Conservation (phyloP, 768 basidiomycete genomes). For the Mycena galericulata region DNA sequence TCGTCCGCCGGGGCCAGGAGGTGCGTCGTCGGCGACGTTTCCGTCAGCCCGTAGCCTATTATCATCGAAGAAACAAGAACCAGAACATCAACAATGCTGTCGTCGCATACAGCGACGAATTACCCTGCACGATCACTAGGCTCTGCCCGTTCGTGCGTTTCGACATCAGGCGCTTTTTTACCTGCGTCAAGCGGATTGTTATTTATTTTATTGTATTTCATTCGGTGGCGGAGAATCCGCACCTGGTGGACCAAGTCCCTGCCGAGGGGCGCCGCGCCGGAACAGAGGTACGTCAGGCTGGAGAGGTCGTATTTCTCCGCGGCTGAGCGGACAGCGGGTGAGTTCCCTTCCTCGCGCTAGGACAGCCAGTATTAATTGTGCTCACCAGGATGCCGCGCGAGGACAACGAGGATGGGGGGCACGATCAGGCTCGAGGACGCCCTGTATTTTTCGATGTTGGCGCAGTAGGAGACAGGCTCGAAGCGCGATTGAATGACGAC, state of each 20-base stretch:
- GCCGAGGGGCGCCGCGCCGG: constrained; percentile 77
- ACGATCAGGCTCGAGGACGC: constrained; percentile 63
- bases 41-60: constrained; percentile 70
- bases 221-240: too few relatives aligned
- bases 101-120: neutral
- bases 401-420: constrained; percentile 72
- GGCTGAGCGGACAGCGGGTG: too few relatives aligned
- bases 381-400: constrained; percentile 66
- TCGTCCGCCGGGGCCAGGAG: constrained; percentile 53
- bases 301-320: constrained; percentile 64
- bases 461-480: constrained; percentile 63
- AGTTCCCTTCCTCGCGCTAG: too few relatives aligned
- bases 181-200: neutral
- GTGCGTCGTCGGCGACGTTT: constrained; percentile 68
- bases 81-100: neutral
- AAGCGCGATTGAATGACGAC: constrained; percentile 65
- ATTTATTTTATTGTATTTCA: too few relatives aligned
- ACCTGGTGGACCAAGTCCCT: constrained; percentile 58
- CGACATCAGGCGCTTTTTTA: neutral
- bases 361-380: neutral
- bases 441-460: constrained; percentile 63
- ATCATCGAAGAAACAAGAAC: neutral
- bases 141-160: constrained; percentile 5
- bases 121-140: constrained; percentile 39
- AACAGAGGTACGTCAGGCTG: constrained; percentile 60